Conservation (phyloP, 108 stramenopile genomes). For the Craspedostauros australis region DNA sequence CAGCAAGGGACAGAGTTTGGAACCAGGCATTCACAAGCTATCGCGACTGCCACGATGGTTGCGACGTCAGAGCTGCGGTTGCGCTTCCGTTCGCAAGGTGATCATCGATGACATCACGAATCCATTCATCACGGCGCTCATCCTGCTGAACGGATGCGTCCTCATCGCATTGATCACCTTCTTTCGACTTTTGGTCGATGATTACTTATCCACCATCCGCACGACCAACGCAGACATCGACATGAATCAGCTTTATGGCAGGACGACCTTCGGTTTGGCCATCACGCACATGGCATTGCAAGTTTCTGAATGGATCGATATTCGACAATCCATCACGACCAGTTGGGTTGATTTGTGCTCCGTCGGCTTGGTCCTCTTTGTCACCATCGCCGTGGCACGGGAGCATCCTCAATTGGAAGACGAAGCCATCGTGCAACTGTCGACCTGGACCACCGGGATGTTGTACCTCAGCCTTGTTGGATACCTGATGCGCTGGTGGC, state of each 20-base stretch:
- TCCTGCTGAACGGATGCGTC: slow-evolving; percentile 21
- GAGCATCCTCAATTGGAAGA: too few species aligned
- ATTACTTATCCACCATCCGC: neutral
- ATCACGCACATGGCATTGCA: too few species aligned
- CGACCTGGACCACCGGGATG: slow-evolving; percentile 16
- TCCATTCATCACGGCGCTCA: slow-evolving; percentile 16
- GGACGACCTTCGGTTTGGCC: too few species aligned
- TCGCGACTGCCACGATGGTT: slow-evolving; percentile 36
- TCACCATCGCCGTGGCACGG: too few species aligned
- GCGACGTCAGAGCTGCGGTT: slow-evolving; percentile 29
- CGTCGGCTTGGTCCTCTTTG: too few species aligned
- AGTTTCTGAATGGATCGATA: too few species aligned
- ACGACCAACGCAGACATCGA: too few species aligned
- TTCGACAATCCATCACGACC: too few species aligned
- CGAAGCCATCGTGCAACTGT: neutral
- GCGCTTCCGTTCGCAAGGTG: slow-evolving; percentile 21
- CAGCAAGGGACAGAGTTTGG: too few species aligned
- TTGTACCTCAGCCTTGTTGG: slow-evolving; percentile 36
- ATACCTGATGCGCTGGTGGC: slow-evolving; percentile 29
- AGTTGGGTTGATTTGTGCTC: too few species aligned
- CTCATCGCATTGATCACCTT: slow-evolving; percentile 13
- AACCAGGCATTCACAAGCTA: too few species aligned
- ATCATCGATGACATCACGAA: slow-evolving; percentile 28
- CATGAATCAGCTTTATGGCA: too few species aligned
- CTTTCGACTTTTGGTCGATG: slow-evolving; percentile 27